phyloP scores from a whole-genome alignment of 2,329 filamentous ascomycete species.

The Penicillium sp. region DNA sequence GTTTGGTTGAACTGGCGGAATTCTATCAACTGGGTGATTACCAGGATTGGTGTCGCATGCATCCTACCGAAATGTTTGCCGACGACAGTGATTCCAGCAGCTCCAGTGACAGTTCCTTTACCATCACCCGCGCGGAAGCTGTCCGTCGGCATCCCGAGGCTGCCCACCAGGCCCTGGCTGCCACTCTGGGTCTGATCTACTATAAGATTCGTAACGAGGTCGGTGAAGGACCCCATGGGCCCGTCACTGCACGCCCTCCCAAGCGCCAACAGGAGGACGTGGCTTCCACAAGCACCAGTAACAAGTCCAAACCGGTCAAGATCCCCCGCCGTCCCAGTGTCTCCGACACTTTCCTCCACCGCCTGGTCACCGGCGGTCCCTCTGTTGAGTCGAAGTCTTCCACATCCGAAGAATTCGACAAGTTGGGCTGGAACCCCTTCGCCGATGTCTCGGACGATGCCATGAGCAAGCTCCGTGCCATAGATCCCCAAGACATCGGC shows the following conservation, averaged over 20 bases:
- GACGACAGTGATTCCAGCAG: constrained; percentile 49
- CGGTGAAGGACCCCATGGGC: constrained; percentile 41
- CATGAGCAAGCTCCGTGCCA: constrained; percentile 46
- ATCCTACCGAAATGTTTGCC: constrained; percentile 38
- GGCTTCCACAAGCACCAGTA: constrained; percentile 38
- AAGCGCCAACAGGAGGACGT: constrained; percentile 47
- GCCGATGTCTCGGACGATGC: constrained; percentile 47
- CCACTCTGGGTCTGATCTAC: constrained; percentile 48
- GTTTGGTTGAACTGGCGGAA: constrained; percentile 46
- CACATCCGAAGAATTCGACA: constrained; percentile 24
- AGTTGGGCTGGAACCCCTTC: constrained; percentile 37
- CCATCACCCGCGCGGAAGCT: constrained; percentile 45
- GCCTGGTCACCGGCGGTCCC: constrained; percentile 42
- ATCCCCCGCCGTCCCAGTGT: constrained; percentile 41
- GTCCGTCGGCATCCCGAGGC: constrained; percentile 46
- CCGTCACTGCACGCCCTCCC: constrained; percentile 37
- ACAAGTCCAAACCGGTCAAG: constrained; percentile 45
- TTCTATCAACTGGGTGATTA: constrained; percentile 50
- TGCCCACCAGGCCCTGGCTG: constrained; percentile 49
- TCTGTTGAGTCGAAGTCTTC: constrained; percentile 38
- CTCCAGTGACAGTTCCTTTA: constrained; percentile 44
- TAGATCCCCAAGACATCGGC: constrained; percentile 45
- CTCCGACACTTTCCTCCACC: constrained; percentile 40
- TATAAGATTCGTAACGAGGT: constrained; percentile 51
- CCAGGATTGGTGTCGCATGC: constrained; percentile 47